phyloP scores from a whole-genome alignment of 2,329 filamentous ascomycete species.

The Keithomyces neogunnii region DNA sequence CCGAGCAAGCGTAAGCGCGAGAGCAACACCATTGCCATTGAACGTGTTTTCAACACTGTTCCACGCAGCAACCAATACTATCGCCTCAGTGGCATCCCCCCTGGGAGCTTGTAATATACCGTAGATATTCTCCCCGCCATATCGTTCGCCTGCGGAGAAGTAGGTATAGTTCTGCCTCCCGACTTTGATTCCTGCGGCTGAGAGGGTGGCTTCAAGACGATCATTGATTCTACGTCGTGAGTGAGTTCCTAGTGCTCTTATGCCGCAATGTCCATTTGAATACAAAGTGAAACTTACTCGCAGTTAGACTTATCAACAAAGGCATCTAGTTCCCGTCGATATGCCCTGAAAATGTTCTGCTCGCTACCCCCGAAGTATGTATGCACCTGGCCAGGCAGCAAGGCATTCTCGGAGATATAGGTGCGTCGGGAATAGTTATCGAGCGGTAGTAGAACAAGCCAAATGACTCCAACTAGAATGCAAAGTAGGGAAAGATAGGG shows the following conservation, averaged over 20 bases:
- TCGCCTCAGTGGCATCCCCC: conserved; percentile 93
- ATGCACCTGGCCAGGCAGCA: conserved; percentile 91
- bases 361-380: conserved; percentile 97
- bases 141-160: conserved; percentile 62
- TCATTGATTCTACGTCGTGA: conserved; percentile 47
- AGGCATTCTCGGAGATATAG: conserved; percentile 95
- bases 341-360: conserved; percentile 87
- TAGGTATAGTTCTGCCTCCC: conserved; percentile 86
- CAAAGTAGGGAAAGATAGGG: conserved; percentile 82
- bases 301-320: conserved; percentile 45
- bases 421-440: conserved; percentile 86
- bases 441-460: conserved; percentile 83
- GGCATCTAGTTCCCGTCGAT: conserved; percentile 70
- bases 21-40: conserved; percentile 80
- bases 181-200: conserved; percentile 74
- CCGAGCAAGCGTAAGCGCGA: conserved; percentile 77
- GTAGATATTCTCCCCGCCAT: conserved; percentile 83
- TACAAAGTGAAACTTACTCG: conserved; percentile 32
- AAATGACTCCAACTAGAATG: conserved; percentile 75
- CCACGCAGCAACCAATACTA: conserved; percentile 88
- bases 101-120: conserved; percentile 87
- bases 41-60: conserved; percentile 68
- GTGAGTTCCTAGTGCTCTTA: too few species aligned
- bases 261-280: not conserved
- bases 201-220: conserved; percentile 66